phyloP scores from a whole-genome alignment of 306 rosid genomes.

The Begonia masoniana region DNA sequence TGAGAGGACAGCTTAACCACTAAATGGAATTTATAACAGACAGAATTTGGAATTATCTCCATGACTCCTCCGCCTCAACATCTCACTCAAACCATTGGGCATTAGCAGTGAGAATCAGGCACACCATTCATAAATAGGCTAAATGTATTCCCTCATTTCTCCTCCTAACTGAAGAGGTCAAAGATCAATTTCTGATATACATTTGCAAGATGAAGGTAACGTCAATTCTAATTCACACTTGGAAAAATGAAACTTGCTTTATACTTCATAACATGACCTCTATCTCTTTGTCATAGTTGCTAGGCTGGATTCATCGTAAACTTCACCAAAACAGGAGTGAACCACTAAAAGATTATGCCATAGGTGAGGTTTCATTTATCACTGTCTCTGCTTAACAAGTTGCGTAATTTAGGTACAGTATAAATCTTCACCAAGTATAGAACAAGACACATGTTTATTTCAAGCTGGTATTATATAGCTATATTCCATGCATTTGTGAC shows the following conservation, averaged over 20 bases:
- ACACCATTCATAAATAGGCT: conserved; percentile 28
- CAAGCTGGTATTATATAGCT: too few species aligned
- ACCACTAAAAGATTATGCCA: conserved; percentile 51
- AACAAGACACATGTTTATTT: too few species aligned
- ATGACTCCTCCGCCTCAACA: conserved; percentile 34
- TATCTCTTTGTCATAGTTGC: conserved; percentile 29
- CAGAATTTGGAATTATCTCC: conserved; percentile 48
- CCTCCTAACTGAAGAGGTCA: conserved; percentile 27
- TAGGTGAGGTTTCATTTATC: conserved; percentile 44
- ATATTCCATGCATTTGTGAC: conserved; percentile 7
- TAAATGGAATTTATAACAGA: conserved; percentile 4
- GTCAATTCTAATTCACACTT: conserved; percentile 5
- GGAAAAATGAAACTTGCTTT: conserved; percentile 4
- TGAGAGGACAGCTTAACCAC: too few species aligned
- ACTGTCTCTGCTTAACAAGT: background rate
- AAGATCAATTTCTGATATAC: conserved; percentile 21
- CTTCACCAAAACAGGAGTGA: conserved; percentile 73
- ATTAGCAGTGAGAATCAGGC: conserved; percentile 8
- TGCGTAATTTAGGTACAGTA: too few species aligned
- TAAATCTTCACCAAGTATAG: too few species aligned
- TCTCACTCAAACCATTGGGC: background rate
- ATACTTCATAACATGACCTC: background rate
- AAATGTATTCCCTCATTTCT: conserved; percentile 12
- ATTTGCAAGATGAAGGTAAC: conserved; percentile 10
- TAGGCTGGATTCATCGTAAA: conserved; percentile 96